Evolutionary conservation across 306 rosid species (phyloP), one percentile per base, ranked within the genome.

Genomic region (Vicia sativa): DNA sequence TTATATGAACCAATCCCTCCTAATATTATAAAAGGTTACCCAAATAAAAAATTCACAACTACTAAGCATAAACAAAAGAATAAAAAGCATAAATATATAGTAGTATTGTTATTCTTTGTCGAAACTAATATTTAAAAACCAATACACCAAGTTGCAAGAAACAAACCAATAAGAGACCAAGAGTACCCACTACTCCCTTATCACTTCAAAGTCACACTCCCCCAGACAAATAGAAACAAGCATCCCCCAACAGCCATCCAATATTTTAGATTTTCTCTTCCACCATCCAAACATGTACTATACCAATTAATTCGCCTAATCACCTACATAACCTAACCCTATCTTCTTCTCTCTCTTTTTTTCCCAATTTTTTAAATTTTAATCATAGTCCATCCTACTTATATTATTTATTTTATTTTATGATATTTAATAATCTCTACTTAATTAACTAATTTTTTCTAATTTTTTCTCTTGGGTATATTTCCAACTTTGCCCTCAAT

Each of bases 101-200:
- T n/a, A n/a, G n/a, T n/a, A n/a, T n/a, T n/a, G n/a, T 21, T 11
- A 37, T 26, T 19, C 49, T 65, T 62, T 62, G 58, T 71, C 73
- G 29, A 71, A 57, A 10, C 56, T 71, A 65, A 70, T 70, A 76
- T 34, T 31, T 72, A 13, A 11, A 56, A 61, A 19, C 19, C 6
- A 26, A 7, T 56, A 23, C 14, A 67, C 16, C 76, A 54, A 78
- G 45, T 45, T 56, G 75, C 66, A 62, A 56, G 48, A 68, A 37
- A 69, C 4, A 52, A 70, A 65, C 67, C 85, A 77, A 77, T 77
- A 14, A n/a, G 35, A 63, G 12, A 38, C 26, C 16, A 43, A 34
- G 45, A 76, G 88, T 66, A 85, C 77, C 80, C 0, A 78, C 70
- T 83, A 78, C 70, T 83, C 60, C 87, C 70, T 80, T 42, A 72